Evolutionary conservation across 2,329 filamentous ascomycete species (phyloP), one percentile per base, ranked within the genome.

Genomic region (Colletotrichum horii): DNA sequence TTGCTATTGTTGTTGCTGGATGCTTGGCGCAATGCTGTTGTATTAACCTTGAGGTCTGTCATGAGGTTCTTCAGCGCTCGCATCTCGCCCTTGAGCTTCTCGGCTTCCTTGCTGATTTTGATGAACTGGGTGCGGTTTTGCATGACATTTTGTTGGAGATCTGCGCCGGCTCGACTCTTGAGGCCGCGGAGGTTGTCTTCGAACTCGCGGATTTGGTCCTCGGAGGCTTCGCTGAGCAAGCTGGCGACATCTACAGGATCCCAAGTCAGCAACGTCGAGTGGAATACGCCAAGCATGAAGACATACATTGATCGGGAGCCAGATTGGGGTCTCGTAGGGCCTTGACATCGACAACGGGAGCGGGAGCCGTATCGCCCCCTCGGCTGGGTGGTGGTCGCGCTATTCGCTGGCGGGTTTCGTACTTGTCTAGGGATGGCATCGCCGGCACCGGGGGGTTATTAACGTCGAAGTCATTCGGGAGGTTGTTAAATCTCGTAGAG

Each of bases 111-210:
- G 83, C 96, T 98, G 84, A 99, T 98, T 85, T 98, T 98, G 88
- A 99, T 98, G 82, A 99, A 99, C 81, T 98, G 97, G 0, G 95
- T 98, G 65, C 97, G 93, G 84, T 99, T 99, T 84, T 98, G 96
- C 85, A 98, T 96, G 66, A 99, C 94, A 85, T 96, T 98, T 82
- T 97, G 95, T 84, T 98, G 96, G 26, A 99, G 89, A 80, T 98
- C 96, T 65, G 92, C 90, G 7, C 94, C 93, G 11, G 95, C 96
- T 71, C 94, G 92, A 78, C 91, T 90, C 84, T 96, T 96, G 72
- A 97, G 89, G 80, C 93, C 94, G 78, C 93, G 92, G 58, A 98
- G 88, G 26, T 93, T 92, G 66, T 91, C 89, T 82, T 98, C 94
- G 83, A 94, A 98, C 67, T 94, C 93, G 78, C 92, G 91, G 75